Evolutionary conservation across 75 land plant species (phyloP), one percentile per base, ranked within the genome.

Genomic region (Cryptomeria japonica): DNA sequence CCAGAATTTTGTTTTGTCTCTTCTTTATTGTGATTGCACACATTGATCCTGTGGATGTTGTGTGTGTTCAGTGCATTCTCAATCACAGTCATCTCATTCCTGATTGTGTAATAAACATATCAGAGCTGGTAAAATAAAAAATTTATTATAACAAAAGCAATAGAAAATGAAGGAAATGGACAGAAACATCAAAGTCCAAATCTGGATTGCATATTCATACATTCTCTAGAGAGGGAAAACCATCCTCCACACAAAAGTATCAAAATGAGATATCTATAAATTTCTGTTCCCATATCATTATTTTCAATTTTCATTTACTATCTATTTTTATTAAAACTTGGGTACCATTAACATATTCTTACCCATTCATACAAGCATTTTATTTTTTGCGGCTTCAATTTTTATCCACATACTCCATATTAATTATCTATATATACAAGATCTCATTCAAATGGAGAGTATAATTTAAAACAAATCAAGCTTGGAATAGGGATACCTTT

Each of bases 391-490:
- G 18, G 42, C 46, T 79, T 36, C n/a, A 32, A 31, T 32, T 72
- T 42, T 42, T 41, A 42, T 41, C 46, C n/a, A 39, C n/a, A 25
- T 6, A 42, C 47, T 80, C 46, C 49, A 41, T 41, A 16, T 19
- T 22, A 3, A 82, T 28, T 8, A 44, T 44, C 51, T 44, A 25
- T 44, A 28, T 44, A 82, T 42, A 3, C 84, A 82, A 82, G 41
- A 82, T 28, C 3, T 82, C 84, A 82, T 82, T 44, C 84, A 82
- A 82, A 44, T 28, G 84, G 3, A 82, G 49, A 82, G 3, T 82
- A 44, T 47, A 82, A 44, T 44, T 82, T 19, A 44, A 82, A n/a
- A 82, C 51, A 38, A 44, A 82, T 25, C 51, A 82, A 82, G 32
- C 32, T 44, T 19, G 49, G 84, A 22, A 78, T 25, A 44, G 25